Percentiles rank a stretch among this genome's conserved stretches.
Evolutionary conservation across 345 rosid species (phyloP).

Genomic region (Eucalyptus regnans): DNA sequence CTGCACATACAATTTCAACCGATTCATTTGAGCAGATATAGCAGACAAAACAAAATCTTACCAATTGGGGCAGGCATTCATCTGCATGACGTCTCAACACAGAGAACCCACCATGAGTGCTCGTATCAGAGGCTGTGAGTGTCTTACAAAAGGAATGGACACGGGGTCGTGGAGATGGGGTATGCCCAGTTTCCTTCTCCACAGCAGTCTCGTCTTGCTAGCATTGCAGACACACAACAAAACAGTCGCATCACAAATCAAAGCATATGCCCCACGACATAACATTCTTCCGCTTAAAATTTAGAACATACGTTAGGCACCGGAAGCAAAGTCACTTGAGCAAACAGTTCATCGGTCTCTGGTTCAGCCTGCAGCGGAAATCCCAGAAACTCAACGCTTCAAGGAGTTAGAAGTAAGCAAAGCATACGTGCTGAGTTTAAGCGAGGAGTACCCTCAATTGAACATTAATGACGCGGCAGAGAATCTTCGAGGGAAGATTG

Average conservation of each 20-base stretch:
- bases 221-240: neutral
- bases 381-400: neutral
- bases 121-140: conserved; percentile 55
- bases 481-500: conserved; percentile 24
- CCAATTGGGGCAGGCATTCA: conserved; percentile 57
- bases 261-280: neutral
- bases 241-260: neutral
- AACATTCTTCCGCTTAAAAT: neutral
- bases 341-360: conserved; percentile 49
- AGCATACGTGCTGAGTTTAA: neutral
- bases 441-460: conserved; percentile 13
- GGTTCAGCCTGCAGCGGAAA: conserved; percentile 31
- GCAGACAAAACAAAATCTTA: neutral
- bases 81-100: conserved; percentile 53
- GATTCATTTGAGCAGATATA: neutral
- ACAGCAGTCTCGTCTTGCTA: conserved; percentile 23
- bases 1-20: neutral
- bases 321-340: conserved; percentile 40
- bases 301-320: conserved; percentile 2
- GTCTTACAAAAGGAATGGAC: conserved; percentile 43
- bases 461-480: conserved; percentile 36
- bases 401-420: neutral
- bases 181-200: conserved; percentile 12
- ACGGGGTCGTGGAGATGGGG: conserved; percentile 13
- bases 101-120: conserved; percentile 66